Percentiles rank a stretch among this genome's conserved stretches.
phyloP scores from a whole-genome alignment of 2,329 filamentous ascomycete species.

The Bipolaris sorokiniana region DNA sequence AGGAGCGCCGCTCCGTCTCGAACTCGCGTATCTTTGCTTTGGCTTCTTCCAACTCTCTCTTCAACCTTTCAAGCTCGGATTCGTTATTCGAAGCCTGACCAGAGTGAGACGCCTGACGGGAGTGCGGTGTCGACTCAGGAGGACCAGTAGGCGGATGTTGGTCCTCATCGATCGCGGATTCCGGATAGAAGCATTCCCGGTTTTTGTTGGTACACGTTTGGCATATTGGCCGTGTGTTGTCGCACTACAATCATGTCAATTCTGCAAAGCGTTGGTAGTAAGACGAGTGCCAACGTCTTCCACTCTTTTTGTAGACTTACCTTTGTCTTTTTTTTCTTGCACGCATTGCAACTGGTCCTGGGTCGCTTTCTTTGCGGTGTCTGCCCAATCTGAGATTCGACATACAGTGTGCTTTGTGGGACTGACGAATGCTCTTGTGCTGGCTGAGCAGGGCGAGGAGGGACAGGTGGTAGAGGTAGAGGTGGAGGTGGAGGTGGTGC shows the following conservation, averaged over 20 bases:
- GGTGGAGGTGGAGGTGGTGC: slow-evolving; percentile 23
- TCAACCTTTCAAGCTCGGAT: slow-evolving; percentile 45
- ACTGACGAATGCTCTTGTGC: slow-evolving; percentile 8
- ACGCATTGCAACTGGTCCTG: slow-evolving; percentile 45
- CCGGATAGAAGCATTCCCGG: slow-evolving; percentile 43
- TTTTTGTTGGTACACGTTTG: slow-evolving; percentile 46
- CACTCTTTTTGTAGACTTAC: slow-evolving; percentile 22
- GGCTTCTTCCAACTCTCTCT: slow-evolving; percentile 46
- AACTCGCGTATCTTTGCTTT: slow-evolving; percentile 44
- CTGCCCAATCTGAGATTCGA: slow-evolving; percentile 16
- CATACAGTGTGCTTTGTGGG: slow-evolving; percentile 5
- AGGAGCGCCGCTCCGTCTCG: slow-evolving; percentile 40
- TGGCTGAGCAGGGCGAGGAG: slow-evolving; percentile 11
- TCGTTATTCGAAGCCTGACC: slow-evolving; percentile 27
- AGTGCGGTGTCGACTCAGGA: slow-evolving; percentile 23
- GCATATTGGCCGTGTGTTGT: slow-evolving; percentile 44
- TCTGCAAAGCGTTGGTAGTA: not conserved
- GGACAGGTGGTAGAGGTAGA: slow-evolving; percentile 16
- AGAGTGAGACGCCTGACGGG: slow-evolving; percentile 21
- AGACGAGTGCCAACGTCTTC: not conserved
- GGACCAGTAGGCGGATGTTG: slow-evolving; percentile 20
- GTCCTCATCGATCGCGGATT: slow-evolving; percentile 26
- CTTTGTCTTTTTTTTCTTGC: slow-evolving; percentile 48
- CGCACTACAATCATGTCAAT: slow-evolving; percentile 38
- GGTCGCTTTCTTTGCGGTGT: slow-evolving; percentile 29